Base-by-base conservation (phyloP, 345 rosid species). In the Acer campestre region DNA sequence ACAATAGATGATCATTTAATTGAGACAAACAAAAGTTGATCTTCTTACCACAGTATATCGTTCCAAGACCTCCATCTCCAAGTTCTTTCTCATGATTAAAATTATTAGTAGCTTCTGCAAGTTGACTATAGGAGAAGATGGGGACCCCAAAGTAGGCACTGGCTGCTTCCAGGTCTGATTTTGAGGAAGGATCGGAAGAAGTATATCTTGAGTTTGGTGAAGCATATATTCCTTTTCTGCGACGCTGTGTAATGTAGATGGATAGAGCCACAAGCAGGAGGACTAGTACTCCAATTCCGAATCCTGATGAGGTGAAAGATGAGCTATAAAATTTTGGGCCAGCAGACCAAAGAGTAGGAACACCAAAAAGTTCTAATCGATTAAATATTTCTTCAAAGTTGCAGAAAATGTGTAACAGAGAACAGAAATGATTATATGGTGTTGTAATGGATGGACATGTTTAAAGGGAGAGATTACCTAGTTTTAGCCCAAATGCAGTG, bases 61-160 rank as follows among this genome's bases (percentile, higher is more conserved):
- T 86, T 69, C 97, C 97, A 75, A 82, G 89, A 31, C 97, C 97
- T 53, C 97, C 94, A 80, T 87, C 91, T 71, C 94, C 97, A 13
- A 92, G 85, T 75, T 86, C 82, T 65, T 83, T 84, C 0, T 81
- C 82, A 73, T 70, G 59, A n/a, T 82, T 82, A 46, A 89, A 92
- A 75, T 87, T 74, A 70, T 84, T 68, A 27, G 97, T 90, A 8
- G 93, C 92, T 83, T 87, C 79, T 78, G 86, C 86, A 67, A 92
- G 97, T 78, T 92, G 93, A 18, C 44, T n/a, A 2, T 82, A 83
- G 29, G 91, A 82, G 90, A 90, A 90, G 77, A 89, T 76, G 35
- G 88, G 90, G 55, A 88, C 85, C 44, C 88, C 77, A 44, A 85
- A 87, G 77, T 78, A 83, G 74, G 74, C 49, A 17, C 75, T 67